Base-by-base conservation (phyloP, 2,329 filamentous ascomycete species). In the Aspergillus carbonarius region DNA sequence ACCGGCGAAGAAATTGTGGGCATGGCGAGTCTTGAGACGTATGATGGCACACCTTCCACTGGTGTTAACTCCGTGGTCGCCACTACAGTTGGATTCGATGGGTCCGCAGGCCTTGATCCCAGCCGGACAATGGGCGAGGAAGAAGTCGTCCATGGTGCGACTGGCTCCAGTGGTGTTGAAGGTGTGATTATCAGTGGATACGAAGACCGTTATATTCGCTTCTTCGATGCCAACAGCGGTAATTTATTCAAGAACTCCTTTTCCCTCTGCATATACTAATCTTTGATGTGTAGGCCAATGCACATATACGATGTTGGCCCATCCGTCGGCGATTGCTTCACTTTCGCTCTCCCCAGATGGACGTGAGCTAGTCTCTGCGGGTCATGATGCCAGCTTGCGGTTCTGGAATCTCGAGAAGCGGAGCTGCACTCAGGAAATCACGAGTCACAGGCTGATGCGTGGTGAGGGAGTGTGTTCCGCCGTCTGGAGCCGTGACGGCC, bases 151-250 rank as follows among this genome's bases (percentile, higher is more conserved):
- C 89, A 89, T 44, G 92, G 92, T 1, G 92, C 93, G 5, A 98
- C 95, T 10, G 90, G 91, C 23, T 88, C 88, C 7, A 89, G 88
- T 57, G 90, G 90, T 34, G 88, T 96, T 0, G 93, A 97, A 75
- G 95, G 95, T 12, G 91, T 96, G 20, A 90, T 99, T 59, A 97
- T 99, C 64, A 96, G 91, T 61, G 95, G 95, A 64, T 93, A 99
- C 72, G 95, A 99, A 79, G 95, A 99, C 78, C 88, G 91, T 67
- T 97, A 92, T 70, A 92, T 99, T 67, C 85, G 93, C 66, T 96
- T 99, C 82, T 99, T 96, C 74, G 95, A 99, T 81, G 95, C 95
- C 63, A 98, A 99, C 73, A 96, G 92, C 78, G 95, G 95, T 98
- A 89, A 89, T 77, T 91, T 85, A 35, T 40, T 27, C 42, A 25